phyloP scores from a whole-genome alignment of 2,329 filamentous ascomycete genomes.

The Penicillium sp. region DNA sequence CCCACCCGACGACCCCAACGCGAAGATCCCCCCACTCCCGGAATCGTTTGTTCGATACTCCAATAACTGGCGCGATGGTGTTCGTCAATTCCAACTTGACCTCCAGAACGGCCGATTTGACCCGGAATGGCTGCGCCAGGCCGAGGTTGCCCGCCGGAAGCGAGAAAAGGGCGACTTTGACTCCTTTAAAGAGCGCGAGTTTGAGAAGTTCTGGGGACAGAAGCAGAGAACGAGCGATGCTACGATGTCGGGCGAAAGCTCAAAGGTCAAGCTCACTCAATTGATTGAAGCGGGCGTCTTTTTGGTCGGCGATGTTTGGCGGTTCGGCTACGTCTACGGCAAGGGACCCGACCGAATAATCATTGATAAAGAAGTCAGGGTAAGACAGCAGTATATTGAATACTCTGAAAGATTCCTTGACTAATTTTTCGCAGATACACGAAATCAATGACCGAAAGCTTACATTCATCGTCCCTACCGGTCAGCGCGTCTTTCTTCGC shows the following conservation, averaged over 20 bases:
- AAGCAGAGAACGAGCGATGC: slow-evolving; percentile 46
- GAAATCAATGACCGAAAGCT: slow-evolving; percentile 35
- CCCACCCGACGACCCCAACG: slow-evolving; percentile 30
- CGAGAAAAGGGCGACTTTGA: slow-evolving; percentile 60
- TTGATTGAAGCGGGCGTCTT: slow-evolving; percentile 41
- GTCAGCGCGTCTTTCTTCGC: slow-evolving; percentile 37
- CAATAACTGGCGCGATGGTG: slow-evolving; percentile 54
- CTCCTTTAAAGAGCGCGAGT: slow-evolving; percentile 56
- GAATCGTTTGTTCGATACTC: slow-evolving; percentile 47
- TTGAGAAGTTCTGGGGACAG: slow-evolving; percentile 61
- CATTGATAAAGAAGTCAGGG: slow-evolving; percentile 48
- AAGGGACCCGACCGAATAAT: slow-evolving; percentile 30
- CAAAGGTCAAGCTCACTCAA: slow-evolving; percentile 42
- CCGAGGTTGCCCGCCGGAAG: slow-evolving; percentile 54
- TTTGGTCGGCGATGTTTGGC: slow-evolving; percentile 46
- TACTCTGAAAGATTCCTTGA: background rate
- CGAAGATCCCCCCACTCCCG: slow-evolving; percentile 42
- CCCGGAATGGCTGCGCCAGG: slow-evolving; percentile 59
- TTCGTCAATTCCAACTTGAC: slow-evolving; percentile 60
- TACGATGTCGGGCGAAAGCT: slow-evolving; percentile 44
- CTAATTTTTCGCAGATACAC: slow-evolving; percentile 32
- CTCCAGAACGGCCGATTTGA: slow-evolving; percentile 58
- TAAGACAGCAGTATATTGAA: slow-evolving; percentile 22
- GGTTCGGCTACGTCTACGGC: slow-evolving; percentile 36
- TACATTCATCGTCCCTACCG: slow-evolving; percentile 44